Percentiles rank a stretch among this genome's conserved stretches.
Conservation (phyloP, 805 yeast genomes). For the Candida xiaguanensis region DNA sequence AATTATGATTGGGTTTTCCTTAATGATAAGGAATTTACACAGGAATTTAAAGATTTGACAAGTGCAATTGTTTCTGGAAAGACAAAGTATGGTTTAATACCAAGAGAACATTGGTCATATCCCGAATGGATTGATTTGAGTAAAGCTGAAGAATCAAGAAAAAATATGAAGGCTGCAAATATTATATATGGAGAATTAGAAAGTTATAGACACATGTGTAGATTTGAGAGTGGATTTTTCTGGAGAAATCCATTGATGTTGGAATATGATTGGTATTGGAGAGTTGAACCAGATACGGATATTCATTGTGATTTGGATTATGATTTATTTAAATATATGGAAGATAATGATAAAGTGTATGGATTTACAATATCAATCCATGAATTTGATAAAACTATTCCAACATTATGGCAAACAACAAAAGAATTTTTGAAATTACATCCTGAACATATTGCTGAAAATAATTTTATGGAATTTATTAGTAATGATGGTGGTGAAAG, state of each 20-base stretch:
- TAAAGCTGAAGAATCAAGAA: conserved; percentile 63
- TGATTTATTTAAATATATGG: conserved; percentile 83
- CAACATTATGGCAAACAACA: conserved; percentile 77
- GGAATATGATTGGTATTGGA: conserved; percentile 90
- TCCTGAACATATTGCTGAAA: conserved; percentile 49
- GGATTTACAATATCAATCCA: conserved; percentile 82
- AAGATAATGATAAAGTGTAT: conserved; percentile 72
- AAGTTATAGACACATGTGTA: conserved; percentile 88
- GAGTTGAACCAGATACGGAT: conserved; percentile 85
- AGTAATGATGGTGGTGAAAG: conserved; percentile 67
- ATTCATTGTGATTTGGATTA: conserved; percentile 79
- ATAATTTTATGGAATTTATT: conserved; percentile 68
- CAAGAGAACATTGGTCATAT: conserved; percentile 83
- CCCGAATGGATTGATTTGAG: conserved; percentile 79
- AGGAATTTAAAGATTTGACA: conserved; percentile 73
- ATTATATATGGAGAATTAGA: conserved; percentile 74
- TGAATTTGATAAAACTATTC: conserved; percentile 82
- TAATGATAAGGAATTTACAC: conserved; percentile 81
- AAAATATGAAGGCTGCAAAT: conserved; percentile 66
- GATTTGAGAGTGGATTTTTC: conserved; percentile 88
- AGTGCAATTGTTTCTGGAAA: conserved; percentile 68
- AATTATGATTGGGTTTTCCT: conserved; percentile 94
- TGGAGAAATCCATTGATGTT: conserved; percentile 70
- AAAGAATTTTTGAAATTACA: conserved; percentile 57
- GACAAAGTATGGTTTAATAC: conserved; percentile 74